These are phyloP conservation scores for Cercospora nicotianae DNA, from an alignment of 2,329 filamentous ascomycete genomes.

Conservation along the genomic window DNA sequence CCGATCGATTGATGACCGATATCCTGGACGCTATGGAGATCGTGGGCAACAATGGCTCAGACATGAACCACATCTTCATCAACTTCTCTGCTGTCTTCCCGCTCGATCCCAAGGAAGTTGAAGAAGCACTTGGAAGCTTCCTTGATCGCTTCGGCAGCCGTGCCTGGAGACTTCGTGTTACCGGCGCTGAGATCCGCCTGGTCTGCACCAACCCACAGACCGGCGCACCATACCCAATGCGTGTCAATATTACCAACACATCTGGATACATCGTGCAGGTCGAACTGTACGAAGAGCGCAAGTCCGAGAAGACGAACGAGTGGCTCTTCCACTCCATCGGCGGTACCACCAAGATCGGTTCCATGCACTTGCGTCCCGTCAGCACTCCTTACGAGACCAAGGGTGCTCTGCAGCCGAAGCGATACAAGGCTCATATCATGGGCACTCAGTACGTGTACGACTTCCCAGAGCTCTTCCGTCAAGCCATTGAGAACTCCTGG, in stretches of 20 bases:
- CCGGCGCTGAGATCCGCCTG: constrained; percentile 96
- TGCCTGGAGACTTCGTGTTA: constrained; percentile 93
- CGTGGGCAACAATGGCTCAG: constrained; percentile 97
- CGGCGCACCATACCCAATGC: constrained; percentile 83
- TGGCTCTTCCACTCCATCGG: constrained; percentile 99
- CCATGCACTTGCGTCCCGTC: constrained; percentile 90
- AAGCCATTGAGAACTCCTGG: constrained; percentile 97
- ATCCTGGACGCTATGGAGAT: constrained; percentile 98
- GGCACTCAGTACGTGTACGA: constrained; percentile 99
- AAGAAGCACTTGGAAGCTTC: constrained; percentile 91
- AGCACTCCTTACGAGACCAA: constrained; percentile 94
- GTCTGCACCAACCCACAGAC: constrained; percentile 90
- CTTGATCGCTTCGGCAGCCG: constrained; percentile 93
- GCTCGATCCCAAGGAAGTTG: constrained; percentile 82
- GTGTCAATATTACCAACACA: constrained; percentile 96
- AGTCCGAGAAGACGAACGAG: constrained; percentile 89
- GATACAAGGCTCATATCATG: constrained; percentile 99
- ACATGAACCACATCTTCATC: constrained; percentile 99
- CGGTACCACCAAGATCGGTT: constrained; percentile 89
- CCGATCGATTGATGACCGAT: constrained; percentile 93
- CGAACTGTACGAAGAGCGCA: constrained; percentile 95
- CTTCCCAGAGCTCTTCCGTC: constrained; percentile 98
- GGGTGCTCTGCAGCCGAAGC: constrained; percentile 97
- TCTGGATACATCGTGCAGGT: constrained; percentile 97
- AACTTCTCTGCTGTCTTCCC: constrained; percentile 98